Evolutionary conservation across 75 land plant genomes (phyloP), one percentile per base, ranked within the genome.

Genomic region (Picea glauca): DNA sequence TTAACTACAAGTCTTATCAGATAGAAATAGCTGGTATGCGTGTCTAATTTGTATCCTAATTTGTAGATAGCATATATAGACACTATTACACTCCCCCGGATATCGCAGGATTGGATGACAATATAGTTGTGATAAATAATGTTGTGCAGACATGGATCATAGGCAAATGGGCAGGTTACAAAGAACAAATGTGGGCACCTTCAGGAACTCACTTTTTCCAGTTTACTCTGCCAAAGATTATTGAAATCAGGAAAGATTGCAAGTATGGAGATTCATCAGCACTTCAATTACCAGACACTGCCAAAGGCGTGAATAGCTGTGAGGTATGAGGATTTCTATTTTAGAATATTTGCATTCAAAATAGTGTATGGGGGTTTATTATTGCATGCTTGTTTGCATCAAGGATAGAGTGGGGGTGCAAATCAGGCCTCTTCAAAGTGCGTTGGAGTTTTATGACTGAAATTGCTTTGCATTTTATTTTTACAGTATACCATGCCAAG

Each of bases 111-210:
- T 50, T 50, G 1, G 12, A 50, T 50, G 6, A 46, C 54, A 46
- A 46, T 46, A 46, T 1, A 7, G 11, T 46, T 46, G 54, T 46
- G 54, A 46, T 46, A 7, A 46, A 7, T 46, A 46, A 46, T 46
- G 54, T 18, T 31, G 33, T 78, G 56, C 83, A 83, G 86, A 84
- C 76, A 5, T 86, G 88, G 88, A 77, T 86, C 26, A 62, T 84
- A 77, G 88, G 88, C 17, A 86, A 86, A 66, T 86, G 85, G 86
- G 81, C 85, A n/a, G 74, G 80, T 3, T 75, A 80, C 43, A 77
- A 38, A 13, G 86, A 84, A 17, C 88, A 86, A 77, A 76, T 60
- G 54, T 84, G 86, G 79, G 88, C 88, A 13, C 88, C 88, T n/a
- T 23, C 80, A 0, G 88, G 88, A 15, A 86, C 88, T 8, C 75